Percentiles rank a stretch among this genome's conserved stretches.
These are phyloP conservation scores for Triangularia verruculosa DNA, from an alignment of 2,329 filamentous ascomycete genomes.

Conservation along the genomic window DNA sequence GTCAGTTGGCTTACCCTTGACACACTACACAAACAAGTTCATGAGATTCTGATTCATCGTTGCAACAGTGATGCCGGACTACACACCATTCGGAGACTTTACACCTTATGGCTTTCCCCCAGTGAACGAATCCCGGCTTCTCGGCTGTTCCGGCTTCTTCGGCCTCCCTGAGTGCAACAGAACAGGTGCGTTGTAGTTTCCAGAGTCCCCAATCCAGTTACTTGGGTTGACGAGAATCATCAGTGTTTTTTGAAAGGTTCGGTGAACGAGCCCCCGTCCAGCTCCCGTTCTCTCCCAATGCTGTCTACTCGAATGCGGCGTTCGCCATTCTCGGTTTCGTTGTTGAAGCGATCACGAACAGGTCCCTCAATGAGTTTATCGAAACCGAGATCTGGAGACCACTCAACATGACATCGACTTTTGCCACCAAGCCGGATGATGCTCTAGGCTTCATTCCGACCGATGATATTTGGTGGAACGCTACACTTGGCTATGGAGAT, in stretches of 20 bases:
- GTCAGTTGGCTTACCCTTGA: too few species aligned
- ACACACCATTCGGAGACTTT: conserved; percentile 11
- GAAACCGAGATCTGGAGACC: conserved; percentile 41
- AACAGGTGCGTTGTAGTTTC: conserved; percentile 24
- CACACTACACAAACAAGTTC: too few species aligned
- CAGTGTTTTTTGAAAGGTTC: conserved; percentile 31
- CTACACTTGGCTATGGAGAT: conserved; percentile 34
- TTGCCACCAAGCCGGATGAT: conserved; percentile 33
- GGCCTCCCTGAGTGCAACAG: conserved; percentile 34
- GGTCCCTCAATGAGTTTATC: conserved; percentile 39
- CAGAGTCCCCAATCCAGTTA: too few species aligned
- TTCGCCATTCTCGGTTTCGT: conserved; percentile 45
- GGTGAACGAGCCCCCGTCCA: conserved; percentile 39
- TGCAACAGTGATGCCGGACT: conserved; percentile 13
- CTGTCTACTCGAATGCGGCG: conserved; percentile 49
- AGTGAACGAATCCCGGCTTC: conserved; percentile 27
- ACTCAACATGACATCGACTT: conserved; percentile 42
- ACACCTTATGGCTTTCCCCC: conserved; percentile 14
- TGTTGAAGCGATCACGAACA: conserved; percentile 43
- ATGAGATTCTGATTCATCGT: too few species aligned
- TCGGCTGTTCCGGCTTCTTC: conserved; percentile 36
- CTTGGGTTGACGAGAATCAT: background rate
- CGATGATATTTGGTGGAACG: conserved; percentile 36
- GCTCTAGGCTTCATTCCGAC: conserved; percentile 37
- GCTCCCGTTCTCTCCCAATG: conserved; percentile 39